phyloP scores from a whole-genome alignment of 371 early-diverging fungal species.

The Phascolomyces articulosus region DNA sequence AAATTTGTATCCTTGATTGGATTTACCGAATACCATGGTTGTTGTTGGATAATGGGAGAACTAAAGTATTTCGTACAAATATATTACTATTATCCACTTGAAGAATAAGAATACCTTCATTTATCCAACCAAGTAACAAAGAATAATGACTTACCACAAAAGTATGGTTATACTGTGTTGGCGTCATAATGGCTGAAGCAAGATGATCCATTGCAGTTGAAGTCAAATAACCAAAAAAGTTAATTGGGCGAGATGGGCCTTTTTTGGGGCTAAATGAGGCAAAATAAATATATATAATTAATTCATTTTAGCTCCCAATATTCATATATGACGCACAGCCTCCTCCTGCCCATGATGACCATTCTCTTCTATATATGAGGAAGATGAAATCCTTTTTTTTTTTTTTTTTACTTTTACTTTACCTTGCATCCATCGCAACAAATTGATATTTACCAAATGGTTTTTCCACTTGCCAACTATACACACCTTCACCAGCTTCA shows the following conservation, averaged over 20 bases:
- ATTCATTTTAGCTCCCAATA: neutral
- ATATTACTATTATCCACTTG: no score
- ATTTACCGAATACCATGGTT: conserved; percentile 72
- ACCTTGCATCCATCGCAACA: conserved; percentile 85
- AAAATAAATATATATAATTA: no score
- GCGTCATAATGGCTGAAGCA: conserved; percentile 29
- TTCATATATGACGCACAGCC: no score
- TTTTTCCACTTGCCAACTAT: conserved; percentile 58
- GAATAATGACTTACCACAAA: conserved; percentile 46
- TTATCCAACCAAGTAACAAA: neutral
- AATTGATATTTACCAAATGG: conserved; percentile 79
- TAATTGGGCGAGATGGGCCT: conserved; percentile 84
- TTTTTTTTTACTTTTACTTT: neutral
- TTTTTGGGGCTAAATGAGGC: conserved; percentile 60
- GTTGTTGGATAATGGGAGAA: conserved; percentile 86
- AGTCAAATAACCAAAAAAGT: conserved; percentile 88
- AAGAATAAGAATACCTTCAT: no score
- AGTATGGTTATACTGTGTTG: conserved; percentile 62
- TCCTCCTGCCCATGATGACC: no score
- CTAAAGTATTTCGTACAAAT: conserved; percentile 21
- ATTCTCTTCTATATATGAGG: no score
- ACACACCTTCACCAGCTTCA: conserved; percentile 58
- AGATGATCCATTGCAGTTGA: conserved; percentile 74
- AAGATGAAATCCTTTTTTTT: neutral
- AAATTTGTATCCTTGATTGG: conserved; percentile 61